Conservation (phyloP, 2,329 filamentous ascomycete species). For the Orbilia javanica region DNA sequence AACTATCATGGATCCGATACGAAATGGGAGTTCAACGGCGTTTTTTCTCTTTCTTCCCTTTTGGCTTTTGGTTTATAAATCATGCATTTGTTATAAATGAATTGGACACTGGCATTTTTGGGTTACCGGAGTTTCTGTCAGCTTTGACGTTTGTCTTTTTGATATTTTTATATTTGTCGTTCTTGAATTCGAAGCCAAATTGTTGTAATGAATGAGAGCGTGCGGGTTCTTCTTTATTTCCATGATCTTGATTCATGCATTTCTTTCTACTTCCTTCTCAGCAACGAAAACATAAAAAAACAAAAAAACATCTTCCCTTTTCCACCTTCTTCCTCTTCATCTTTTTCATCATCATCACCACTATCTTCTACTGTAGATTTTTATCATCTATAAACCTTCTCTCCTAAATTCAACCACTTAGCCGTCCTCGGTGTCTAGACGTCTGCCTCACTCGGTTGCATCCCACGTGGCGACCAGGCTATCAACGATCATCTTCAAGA, state of each 20-base stretch:
- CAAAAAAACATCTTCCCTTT: background rate
- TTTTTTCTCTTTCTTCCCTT: background rate
- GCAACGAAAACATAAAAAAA: background rate
- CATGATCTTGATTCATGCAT: background rate
- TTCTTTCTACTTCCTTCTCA: slow-evolving; percentile 1
- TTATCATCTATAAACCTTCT: background rate
- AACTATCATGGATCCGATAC: background rate
- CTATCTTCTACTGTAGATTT: background rate
- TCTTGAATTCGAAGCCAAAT: slow-evolving; percentile 25
- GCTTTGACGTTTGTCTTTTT: background rate
- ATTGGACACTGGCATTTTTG: slow-evolving; percentile 17
- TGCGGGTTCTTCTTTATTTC: background rate
- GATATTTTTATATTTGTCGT: background rate
- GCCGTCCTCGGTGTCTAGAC: background rate
- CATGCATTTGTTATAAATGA: background rate
- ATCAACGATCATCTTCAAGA: background rate
- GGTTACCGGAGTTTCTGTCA: slow-evolving; percentile 15
- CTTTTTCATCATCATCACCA: background rate
- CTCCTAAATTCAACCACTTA: background rate
- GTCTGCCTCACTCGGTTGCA: background rate
- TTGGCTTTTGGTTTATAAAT: background rate
- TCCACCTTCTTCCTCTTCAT: background rate
- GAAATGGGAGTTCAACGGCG: slow-evolving; percentile 3
- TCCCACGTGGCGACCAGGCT: background rate
- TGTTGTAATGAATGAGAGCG: slow-evolving; percentile 15